Conservation (phyloP, 164 flowering plant genomes). For the Chimonanthus salicifolius region DNA sequence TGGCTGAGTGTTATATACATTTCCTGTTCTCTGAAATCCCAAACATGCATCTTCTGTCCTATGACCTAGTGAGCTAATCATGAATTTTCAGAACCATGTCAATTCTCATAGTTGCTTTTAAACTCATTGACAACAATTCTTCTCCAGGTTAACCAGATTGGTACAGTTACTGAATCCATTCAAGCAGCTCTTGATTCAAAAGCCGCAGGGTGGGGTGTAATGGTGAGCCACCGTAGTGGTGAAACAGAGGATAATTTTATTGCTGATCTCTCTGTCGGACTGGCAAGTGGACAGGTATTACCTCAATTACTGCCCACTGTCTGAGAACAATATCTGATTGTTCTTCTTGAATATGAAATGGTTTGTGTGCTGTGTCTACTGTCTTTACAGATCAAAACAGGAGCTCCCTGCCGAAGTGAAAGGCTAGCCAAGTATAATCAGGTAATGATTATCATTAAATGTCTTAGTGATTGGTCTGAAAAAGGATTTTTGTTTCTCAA, state of each 20-base stretch:
- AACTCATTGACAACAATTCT: conserved; percentile 6
- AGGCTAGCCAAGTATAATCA: conserved; percentile 93
- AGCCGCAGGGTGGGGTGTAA: conserved; percentile 98
- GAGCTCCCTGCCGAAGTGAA: conserved; percentile 96
- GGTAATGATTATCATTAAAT: conserved; percentile 31
- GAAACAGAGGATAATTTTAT: conserved; percentile 98
- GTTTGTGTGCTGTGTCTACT: conserved; percentile 4
- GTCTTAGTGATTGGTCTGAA: neutral
- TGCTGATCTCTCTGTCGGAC: conserved; percentile 94
- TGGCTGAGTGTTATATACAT: neutral
- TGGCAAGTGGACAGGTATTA: conserved; percentile 92
- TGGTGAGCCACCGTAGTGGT: conserved; percentile 98
- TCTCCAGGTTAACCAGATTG: conserved; percentile 94
- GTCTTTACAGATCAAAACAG: conserved; percentile 72
- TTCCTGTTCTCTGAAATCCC: neutral
- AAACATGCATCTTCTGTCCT: neutral
- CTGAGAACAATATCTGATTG: neutral
- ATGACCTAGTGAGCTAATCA: neutral
- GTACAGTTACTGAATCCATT: conserved; percentile 87
- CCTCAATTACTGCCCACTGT: neutral
- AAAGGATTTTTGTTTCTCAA: neutral
- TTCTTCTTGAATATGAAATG: conserved; percentile 3
- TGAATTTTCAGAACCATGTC: neutral
- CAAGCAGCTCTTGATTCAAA: conserved; percentile 89
- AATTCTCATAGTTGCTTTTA: neutral